Evolutionary conservation across 2,329 filamentous ascomycete genomes (phyloP).

Genomic region (Colletotrichum sp.): DNA sequence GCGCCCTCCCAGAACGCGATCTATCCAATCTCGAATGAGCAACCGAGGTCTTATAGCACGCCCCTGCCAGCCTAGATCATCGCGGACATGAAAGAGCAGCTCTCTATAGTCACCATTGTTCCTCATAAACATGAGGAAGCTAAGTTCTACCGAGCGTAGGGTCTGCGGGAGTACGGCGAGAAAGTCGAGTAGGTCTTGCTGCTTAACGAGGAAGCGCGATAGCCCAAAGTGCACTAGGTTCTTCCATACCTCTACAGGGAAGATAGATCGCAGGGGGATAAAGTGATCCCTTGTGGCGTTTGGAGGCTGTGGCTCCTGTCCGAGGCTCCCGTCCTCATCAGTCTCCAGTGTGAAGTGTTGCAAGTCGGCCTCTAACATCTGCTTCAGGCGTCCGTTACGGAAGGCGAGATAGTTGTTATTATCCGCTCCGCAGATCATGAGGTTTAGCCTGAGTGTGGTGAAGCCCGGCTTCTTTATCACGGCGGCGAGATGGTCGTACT

Average conservation of each 20-base stretch:
- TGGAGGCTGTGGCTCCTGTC: neutral
- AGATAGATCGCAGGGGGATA: constrained; percentile 29
- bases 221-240: constrained; percentile 35
- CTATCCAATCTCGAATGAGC: neutral
- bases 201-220: constrained; percentile 26
- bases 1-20: neutral
- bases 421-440: constrained; percentile 19
- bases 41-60: constrained; percentile 6
- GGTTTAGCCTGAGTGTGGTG: constrained; percentile 27
- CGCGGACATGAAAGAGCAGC: constrained; percentile 25
- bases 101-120: neutral
- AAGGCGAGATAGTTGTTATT: constrained; percentile 9
- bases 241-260: constrained; percentile 33
- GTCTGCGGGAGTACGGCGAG: constrained; percentile 31
- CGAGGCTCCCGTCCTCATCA: neutral
- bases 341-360: constrained; percentile 27
- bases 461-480: constrained; percentile 30
- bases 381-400: constrained; percentile 21
- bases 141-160: constrained; percentile 35
- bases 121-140: constrained; percentile 30
- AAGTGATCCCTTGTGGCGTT: neutral
- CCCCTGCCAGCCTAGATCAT: constrained; percentile 22
- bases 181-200: constrained; percentile 30
- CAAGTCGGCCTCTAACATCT: constrained; percentile 24
- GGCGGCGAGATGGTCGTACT: constrained; percentile 27